Evolutionary conservation across 805 yeast genomes (phyloP).

Genomic region (Vanderwaltozyma polyspora): DNA sequence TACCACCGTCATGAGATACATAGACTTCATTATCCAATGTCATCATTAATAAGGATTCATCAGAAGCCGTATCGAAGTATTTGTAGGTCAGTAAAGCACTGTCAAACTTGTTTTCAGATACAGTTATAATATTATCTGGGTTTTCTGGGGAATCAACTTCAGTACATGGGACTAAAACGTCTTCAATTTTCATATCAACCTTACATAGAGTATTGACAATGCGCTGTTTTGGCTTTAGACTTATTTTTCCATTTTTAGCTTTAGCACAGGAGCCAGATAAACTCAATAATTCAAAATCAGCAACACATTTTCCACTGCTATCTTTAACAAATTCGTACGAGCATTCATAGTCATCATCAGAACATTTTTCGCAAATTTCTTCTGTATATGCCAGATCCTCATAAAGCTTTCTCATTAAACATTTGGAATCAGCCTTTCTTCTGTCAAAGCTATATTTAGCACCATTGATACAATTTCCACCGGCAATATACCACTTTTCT

Average conservation of each 20-base stretch:
- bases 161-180: slow-evolving; percentile 22
- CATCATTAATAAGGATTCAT: slow-evolving; percentile 54
- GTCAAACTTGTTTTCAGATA: slow-evolving; percentile 35
- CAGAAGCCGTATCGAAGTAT: slow-evolving; percentile 34
- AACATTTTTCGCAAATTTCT: slow-evolving; percentile 51
- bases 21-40: slow-evolving; percentile 42
- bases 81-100: slow-evolving; percentile 46
- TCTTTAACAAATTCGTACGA: slow-evolving; percentile 36
- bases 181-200: slow-evolving; percentile 14
- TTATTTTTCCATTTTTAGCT: slow-evolving; percentile 4
- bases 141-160: slow-evolving; percentile 8
- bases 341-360: slow-evolving; percentile 62
- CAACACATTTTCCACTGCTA: slow-evolving; percentile 38
- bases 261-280: slow-evolving; percentile 14
- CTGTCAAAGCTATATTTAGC: slow-evolving; percentile 51
- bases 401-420: slow-evolving; percentile 34
- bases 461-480: slow-evolving; percentile 51
- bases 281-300: slow-evolving; percentile 18
- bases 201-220: slow-evolving; percentile 15
- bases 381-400: slow-evolving; percentile 32
- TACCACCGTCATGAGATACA: slow-evolving; percentile 65
- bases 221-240: slow-evolving; percentile 12
- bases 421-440: slow-evolving; percentile 53
- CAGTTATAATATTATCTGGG: slow-evolving; percentile 25
- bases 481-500: slow-evolving; percentile 44